Conservation (phyloP, 192 early-diverging fungal genomes). For the Umbelopsis ramanniana region DNA sequence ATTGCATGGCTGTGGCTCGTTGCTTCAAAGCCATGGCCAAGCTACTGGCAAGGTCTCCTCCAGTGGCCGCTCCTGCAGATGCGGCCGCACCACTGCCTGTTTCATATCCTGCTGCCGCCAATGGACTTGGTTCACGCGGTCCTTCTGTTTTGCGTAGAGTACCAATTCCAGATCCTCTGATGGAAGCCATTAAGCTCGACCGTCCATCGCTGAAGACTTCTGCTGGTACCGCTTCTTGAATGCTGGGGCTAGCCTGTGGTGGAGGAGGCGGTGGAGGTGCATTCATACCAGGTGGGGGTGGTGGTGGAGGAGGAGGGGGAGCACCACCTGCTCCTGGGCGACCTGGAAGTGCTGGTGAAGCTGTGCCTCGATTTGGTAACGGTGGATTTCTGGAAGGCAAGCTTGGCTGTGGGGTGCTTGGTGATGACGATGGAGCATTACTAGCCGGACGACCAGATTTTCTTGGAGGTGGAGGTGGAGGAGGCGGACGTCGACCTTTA, state of each 20-base stretch:
- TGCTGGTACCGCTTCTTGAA: neutral
- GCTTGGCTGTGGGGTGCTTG: constrained; percentile 30
- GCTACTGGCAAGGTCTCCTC: constrained; percentile 32
- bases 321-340: neutral
- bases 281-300: constrained; percentile 31
- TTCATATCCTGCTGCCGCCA: constrained; percentile 17
- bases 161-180: constrained; percentile 49
- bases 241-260: neutral
- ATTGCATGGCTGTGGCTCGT: constrained; percentile 38
- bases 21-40: constrained; percentile 37
- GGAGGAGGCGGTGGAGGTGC: constrained; percentile 27
- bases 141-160: constrained; percentile 42
- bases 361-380: neutral
- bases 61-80: constrained; percentile 4
- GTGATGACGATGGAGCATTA: constrained; percentile 5
- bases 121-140: constrained; percentile 20
- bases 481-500: constrained; percentile 27
- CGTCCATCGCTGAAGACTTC: constrained; percentile 27
- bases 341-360: constrained; percentile 19
- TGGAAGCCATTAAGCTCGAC: constrained; percentile 50
- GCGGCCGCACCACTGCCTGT: neutral
- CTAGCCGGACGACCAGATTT: neutral
- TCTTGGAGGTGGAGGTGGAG: constrained; percentile 37
- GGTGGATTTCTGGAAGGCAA: constrained; percentile 29
- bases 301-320: constrained; percentile 47